These are phyloP conservation scores for Phialophora chinensis DNA, from an alignment of 2,329 filamentous ascomycete genomes.

Conservation along the genomic window DNA sequence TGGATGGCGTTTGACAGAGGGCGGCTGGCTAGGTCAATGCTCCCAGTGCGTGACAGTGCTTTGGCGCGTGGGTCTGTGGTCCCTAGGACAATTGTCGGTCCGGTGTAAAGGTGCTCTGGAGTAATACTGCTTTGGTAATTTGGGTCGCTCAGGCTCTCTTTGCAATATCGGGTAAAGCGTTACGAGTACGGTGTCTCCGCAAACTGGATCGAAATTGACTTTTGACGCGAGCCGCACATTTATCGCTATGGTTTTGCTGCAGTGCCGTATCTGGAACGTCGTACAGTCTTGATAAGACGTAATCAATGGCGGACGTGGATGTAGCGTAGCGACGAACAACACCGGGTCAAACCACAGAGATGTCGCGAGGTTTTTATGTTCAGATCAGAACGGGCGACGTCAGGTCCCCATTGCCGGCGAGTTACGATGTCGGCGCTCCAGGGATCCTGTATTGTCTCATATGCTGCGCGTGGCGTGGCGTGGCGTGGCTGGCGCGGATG, in stretches of 20 bases:
- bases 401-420: neutral
- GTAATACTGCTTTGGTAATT: slow-evolving; percentile 2
- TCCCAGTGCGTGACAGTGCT: neutral
- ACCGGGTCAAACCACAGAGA: neutral
- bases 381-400: neutral
- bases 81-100: neutral
- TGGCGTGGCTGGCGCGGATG: neutral
- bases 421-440: neutral
- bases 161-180: slow-evolving; percentile 6
- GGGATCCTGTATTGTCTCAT: neutral
- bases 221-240: neutral
- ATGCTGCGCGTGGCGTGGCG: neutral
- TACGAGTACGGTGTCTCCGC: neutral
- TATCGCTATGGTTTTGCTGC: neutral
- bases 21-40: neutral
- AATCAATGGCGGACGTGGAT: neutral
- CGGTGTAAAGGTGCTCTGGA: neutral
- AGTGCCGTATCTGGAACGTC: neutral
- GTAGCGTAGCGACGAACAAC: neutral
- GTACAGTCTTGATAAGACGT: neutral
- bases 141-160: neutral
- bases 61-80: neutral
- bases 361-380: neutral
- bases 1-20: neutral
- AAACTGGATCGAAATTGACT: neutral